Evolutionary conservation across 495 filamentous ascomycete species (phyloP).

Genomic region (Penicillium lividum): DNA sequence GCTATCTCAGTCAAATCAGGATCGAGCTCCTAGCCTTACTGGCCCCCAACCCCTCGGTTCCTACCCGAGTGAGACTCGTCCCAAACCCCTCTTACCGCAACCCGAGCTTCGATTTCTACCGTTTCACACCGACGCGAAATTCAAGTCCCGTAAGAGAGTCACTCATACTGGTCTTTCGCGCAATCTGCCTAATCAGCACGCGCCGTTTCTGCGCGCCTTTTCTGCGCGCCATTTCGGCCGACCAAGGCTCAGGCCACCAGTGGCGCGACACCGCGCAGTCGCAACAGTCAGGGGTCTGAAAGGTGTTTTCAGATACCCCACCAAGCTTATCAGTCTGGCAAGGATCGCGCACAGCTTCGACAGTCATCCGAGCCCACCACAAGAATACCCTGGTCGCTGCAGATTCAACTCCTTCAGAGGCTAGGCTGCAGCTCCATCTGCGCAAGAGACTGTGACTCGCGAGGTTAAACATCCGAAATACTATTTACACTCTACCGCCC

Average conservation of each 20-base stretch:
- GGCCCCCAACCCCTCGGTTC: conserved; percentile 4
- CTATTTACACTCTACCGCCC: background rate
- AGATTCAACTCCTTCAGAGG: background rate
- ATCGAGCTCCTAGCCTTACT: background rate
- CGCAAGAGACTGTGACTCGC: background rate
- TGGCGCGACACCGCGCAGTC: conserved; percentile 1
- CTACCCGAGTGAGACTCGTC: background rate
- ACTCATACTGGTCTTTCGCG: background rate
- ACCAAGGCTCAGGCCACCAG: background rate
- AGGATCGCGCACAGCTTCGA: background rate
- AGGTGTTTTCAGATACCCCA: background rate
- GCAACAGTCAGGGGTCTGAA: conserved; percentile 1
- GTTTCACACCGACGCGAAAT: background rate
- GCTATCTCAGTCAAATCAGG: background rate
- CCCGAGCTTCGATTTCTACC: background rate
- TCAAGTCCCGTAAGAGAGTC: background rate
- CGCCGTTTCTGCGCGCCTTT: background rate
- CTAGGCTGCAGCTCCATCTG: background rate
- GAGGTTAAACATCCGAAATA: background rate
- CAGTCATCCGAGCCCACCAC: background rate
- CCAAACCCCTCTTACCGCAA: background rate
- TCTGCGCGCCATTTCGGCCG: background rate
- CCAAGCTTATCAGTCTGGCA: no score
- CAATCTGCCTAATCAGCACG: background rate
- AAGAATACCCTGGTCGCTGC: background rate